phyloP scores from a whole-genome alignment of 495 filamentous ascomycete genomes.

The Daldinia loculata region DNA sequence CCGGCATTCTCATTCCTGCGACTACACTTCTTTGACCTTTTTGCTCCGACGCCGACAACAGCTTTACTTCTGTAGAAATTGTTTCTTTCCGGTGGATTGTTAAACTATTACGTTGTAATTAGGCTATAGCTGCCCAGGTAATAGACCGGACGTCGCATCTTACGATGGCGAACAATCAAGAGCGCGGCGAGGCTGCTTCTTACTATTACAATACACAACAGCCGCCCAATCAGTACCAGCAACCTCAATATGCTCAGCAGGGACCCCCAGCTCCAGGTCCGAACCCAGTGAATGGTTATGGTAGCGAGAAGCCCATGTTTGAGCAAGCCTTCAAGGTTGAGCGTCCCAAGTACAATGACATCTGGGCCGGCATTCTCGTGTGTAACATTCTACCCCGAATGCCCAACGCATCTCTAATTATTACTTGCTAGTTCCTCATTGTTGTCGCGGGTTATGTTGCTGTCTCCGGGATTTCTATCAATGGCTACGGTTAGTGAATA shows the following conservation, averaged over 20 bases:
- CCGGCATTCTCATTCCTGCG: constrained; percentile 15
- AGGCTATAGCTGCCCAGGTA: background rate
- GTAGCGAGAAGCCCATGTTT: constrained; percentile 66
- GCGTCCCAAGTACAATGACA: constrained; percentile 85
- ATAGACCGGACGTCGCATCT: background rate
- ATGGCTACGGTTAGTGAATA: constrained; percentile 68
- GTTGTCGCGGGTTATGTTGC: constrained; percentile 80
- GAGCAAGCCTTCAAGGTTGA: constrained; percentile 82
- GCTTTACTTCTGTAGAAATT: background rate
- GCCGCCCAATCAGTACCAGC: constrained; percentile 22
- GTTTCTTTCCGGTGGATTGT: background rate
- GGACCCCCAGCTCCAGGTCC: constrained; percentile 29
- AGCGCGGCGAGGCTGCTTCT: constrained; percentile 35
- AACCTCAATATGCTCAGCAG: constrained; percentile 31
- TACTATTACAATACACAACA: constrained; percentile 43
- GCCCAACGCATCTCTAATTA: background rate
- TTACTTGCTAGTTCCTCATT: constrained; percentile 65
- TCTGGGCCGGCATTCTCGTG: constrained; percentile 85
- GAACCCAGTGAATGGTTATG: constrained; percentile 29
- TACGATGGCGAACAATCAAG: constrained; percentile 38
- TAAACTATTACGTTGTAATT: background rate
- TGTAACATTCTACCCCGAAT: constrained; percentile 30
- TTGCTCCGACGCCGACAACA: background rate
- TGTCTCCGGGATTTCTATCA: constrained; percentile 77
- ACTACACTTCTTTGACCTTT: constrained; percentile 19